Evolutionary conservation across 176 grass and related monocot species (phyloP), one percentile per base, ranked within the genome.

Genomic region (Melocanna baccifera): DNA sequence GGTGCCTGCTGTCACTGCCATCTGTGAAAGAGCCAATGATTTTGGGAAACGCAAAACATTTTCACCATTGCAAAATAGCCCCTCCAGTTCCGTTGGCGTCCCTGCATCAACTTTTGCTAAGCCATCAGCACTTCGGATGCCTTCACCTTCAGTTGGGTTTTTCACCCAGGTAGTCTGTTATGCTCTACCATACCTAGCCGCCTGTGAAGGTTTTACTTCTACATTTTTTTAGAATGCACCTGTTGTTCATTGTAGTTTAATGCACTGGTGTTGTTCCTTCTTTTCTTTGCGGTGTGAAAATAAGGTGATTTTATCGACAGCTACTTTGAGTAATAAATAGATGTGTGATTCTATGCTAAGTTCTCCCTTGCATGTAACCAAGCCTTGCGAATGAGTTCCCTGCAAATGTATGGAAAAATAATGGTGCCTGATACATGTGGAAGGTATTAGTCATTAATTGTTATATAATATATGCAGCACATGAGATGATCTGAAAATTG

Each of bases 71-170:
- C 79, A 88, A 88, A 88, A 63, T 68, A 87, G 6, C 16, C 42
- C 86, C 19, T 73, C 78, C 36, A 73, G 59, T 82, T 69, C 62
- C 15, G 28, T 62, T 89, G 57, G 62, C 64, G 52, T 56, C 29
- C 56, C 76, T 90, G 39, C 81, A 66, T 68, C 81, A 67, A 64
- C 29, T 42, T 32, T 47, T 85, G 67, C 75, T 86, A 95, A 92
- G 70, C 96, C 89, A 75, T 98, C 96, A 81, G 89, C 63, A 52
- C 93, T 98, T 67, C 82, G 87, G 56, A 89, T 87, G 87, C 96
- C 96, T 86, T 95, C 96, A 73, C 89, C 93, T 42, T 95, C 93
- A 36, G 42, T 89, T 45, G 87, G 93, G 25, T 94, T 89, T 94
- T 98, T 98, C 62, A 19, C 80, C 62, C 87, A 92, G 93, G 96